Percentiles rank a stretch among this genome's conserved stretches.
Evolutionary conservation across 2,329 filamentous ascomycete genomes (phyloP).

Genomic region (Daldinia sp.): DNA sequence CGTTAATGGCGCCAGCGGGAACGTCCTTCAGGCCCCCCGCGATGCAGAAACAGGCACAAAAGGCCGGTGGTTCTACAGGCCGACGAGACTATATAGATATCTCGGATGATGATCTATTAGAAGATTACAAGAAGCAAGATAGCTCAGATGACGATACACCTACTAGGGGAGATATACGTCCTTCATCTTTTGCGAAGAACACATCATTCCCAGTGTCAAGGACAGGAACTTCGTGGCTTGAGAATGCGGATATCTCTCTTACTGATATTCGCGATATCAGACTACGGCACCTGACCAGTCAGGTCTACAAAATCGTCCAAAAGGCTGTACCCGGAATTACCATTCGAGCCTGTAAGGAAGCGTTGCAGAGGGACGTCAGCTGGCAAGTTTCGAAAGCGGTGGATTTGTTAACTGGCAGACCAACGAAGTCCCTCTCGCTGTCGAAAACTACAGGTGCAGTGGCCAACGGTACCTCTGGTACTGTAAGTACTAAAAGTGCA

Average conservation of each 20-base stretch:
- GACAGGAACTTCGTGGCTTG: conserved; percentile 25
- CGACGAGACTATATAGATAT: conserved; percentile 49
- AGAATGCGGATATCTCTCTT: conserved; percentile 44
- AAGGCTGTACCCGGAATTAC: conserved; percentile 47
- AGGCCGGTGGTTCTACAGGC: conserved; percentile 54
- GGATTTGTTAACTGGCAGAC: conserved; percentile 38
- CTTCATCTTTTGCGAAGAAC: conserved; percentile 49
- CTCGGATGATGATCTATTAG: conserved; percentile 52
- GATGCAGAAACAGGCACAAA: conserved; percentile 43
- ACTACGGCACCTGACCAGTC: conserved; percentile 49
- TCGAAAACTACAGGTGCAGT: conserved; percentile 20
- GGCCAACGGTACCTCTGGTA: background rate
- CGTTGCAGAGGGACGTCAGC: conserved; percentile 43
- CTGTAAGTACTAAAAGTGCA: background rate
- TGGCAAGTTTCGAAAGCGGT: conserved; percentile 49
- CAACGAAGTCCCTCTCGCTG: conserved; percentile 21
- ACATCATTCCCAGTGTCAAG: conserved; percentile 30
- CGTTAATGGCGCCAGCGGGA: conserved; percentile 79
- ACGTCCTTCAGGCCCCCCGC: conserved; percentile 72
- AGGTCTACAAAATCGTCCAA: conserved; percentile 49
- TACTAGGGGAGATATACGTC: conserved; percentile 51
- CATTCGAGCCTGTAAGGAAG: conserved; percentile 49
- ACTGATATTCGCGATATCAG: conserved; percentile 50
- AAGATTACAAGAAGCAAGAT: conserved; percentile 51
- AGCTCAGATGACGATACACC: conserved; percentile 51